Conservation (phyloP, 345 rosid genomes). For the Excoecaria agallocha region DNA sequence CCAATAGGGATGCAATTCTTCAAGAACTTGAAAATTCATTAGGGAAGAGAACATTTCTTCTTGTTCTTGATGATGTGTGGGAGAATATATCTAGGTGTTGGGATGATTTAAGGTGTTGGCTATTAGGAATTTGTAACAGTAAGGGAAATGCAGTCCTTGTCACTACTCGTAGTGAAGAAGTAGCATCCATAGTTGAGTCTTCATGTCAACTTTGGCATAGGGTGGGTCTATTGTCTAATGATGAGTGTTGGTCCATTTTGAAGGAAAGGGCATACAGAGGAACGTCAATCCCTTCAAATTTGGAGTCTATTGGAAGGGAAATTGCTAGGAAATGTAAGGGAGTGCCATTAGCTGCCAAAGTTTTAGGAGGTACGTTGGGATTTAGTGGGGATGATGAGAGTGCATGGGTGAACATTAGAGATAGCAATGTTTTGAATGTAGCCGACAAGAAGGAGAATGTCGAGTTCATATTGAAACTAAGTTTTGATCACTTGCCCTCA, state of each 20-base stretch:
- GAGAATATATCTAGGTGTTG: neutral
- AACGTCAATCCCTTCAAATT: neutral
- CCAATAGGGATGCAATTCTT: too few species aligned
- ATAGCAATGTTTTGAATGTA: constrained; percentile 12
- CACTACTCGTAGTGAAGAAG: neutral
- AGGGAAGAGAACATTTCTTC: constrained; percentile 10
- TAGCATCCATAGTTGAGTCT: constrained; percentile 9
- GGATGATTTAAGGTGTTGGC: neutral
- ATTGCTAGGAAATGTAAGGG: constrained; percentile 5
- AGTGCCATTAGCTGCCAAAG: neutral
- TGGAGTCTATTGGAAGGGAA: constrained; percentile 14
- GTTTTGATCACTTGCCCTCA: constrained; percentile 8
- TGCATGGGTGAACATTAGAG: constrained; percentile 10
- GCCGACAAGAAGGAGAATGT: neutral
- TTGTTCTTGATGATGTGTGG: constrained; percentile 29
- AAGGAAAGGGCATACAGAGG: neutral
- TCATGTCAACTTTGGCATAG: neutral
- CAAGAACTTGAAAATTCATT: too few species aligned
- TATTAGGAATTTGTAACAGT: neutral
- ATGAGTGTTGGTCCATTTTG: constrained; percentile 20
- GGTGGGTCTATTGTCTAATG: neutral
- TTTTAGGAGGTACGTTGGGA: neutral
- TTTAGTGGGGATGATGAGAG: neutral
- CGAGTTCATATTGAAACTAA: constrained; percentile 5
- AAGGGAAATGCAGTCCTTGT: constrained; percentile 7